A percentile compares a stretch with the other conserved stretches of the same genome.
phyloP scores from a whole-genome alignment of 1,284 basidiomycete genomes.

The Tilletia indica region DNA sequence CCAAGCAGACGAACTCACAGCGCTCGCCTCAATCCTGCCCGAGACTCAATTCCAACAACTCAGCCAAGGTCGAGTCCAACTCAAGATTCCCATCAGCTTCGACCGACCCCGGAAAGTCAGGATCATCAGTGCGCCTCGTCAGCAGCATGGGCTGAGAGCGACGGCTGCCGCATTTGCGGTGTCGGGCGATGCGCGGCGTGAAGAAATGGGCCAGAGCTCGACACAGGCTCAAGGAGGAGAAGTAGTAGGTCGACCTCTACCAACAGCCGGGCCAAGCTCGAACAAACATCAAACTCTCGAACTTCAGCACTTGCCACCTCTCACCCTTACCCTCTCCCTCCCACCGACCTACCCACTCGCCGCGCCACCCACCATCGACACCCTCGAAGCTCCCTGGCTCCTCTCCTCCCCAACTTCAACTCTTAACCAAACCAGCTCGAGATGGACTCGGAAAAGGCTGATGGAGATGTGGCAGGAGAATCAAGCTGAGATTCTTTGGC shows the following conservation, averaged over 20 bases:
- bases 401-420: not conserved
- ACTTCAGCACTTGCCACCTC: constrained; percentile 28
- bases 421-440: not conserved
- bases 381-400: constrained; percentile 31
- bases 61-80: not conserved
- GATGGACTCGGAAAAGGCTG: constrained; percentile 29
- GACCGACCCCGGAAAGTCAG: constrained; percentile 4
- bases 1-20: constrained; percentile 1
- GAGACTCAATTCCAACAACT: not conserved
- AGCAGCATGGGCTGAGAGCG: not conserved
- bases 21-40: constrained; percentile 10
- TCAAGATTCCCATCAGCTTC: constrained; percentile 11
- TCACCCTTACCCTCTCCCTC: constrained; percentile 26
- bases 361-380: constrained; percentile 24
- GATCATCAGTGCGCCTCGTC: not conserved
- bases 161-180: no score
- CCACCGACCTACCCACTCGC: constrained; percentile 32
- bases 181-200: not conserved
- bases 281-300: constrained; percentile 25
- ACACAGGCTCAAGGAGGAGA: no score
- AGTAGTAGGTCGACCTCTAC: not conserved
- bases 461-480: constrained; percentile 27
- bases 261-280: not conserved
- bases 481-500: constrained; percentile 32
- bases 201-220: no score